Base-by-base conservation (phyloP, 2,329 filamentous ascomycete genomes). In the Colletotrichum scovillei region DNA sequence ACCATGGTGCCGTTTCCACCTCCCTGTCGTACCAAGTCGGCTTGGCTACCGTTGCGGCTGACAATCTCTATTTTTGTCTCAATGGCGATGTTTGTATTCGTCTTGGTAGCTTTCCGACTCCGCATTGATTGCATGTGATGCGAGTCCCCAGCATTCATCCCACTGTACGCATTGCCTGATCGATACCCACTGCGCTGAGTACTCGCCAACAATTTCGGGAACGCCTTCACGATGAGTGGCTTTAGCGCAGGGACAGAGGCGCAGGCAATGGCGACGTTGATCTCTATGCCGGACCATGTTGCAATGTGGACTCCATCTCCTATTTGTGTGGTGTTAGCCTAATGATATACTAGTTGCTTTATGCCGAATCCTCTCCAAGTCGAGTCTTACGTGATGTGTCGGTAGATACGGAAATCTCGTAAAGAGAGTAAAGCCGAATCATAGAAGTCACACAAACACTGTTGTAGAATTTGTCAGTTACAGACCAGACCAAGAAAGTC, bases 231-330 rank as follows among this genome's bases (percentile, higher is more conserved):
- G n/a, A 80, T 76, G 56, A 80, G 76, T 0, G 82, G 80, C 55
- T 82, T 82, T 8, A 83, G 75, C 0, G 81, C 78, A 1, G 81
- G 80, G 1, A 81, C 76, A 7, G 78, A 83, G 55, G 81, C 78
- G 58, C 81, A 83, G 38, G 80, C 76, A 6, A 83, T 81, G 52
- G 78, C 80, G 19, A 81, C 76, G 67, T 82, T 82, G 66, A 80
- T 78, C 66, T 83, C 80, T 67, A 83, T 77, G 22, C 75, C 76
- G 19, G 79, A 80, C 80, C 80, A 81, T 2, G 32, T 46, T 2
- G 67, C 67, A 19, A 56, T 46, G 2, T 56, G 32, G 30, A 63
- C 67, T n/a, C 46, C 58, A 7, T 63, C 58, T 12, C 30, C 66
- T 68, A 14, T 42, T 16, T 19, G 14, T 7, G 38, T 42, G 30